phyloP scores from a whole-genome alignment of 2,329 filamentous ascomycete species.

The Metarhizium robertsii region DNA sequence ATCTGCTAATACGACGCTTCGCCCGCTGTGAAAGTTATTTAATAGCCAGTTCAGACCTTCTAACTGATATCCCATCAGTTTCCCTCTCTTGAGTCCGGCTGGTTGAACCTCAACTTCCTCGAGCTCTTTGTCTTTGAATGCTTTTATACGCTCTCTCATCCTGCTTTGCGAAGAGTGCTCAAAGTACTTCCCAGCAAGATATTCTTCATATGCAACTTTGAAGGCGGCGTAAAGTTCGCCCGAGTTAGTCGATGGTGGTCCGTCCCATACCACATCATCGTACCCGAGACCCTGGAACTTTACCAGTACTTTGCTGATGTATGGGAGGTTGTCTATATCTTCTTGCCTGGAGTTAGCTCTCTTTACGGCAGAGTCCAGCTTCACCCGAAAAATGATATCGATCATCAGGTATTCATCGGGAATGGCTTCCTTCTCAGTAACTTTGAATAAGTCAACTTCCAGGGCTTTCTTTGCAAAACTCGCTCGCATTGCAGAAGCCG shows the following conservation, averaged over 20 bases:
- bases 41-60: slow-evolving; percentile 94
- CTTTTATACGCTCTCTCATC: slow-evolving; percentile 58
- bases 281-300: slow-evolving; percentile 92
- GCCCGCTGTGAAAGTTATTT: slow-evolving; percentile 72
- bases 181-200: slow-evolving; percentile 70
- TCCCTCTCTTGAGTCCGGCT: slow-evolving; percentile 60
- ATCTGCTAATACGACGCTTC: slow-evolving; percentile 87
- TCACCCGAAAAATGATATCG: slow-evolving; percentile 82
- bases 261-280: slow-evolving; percentile 85
- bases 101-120: slow-evolving; percentile 65
- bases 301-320: slow-evolving; percentile 66
- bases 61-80: slow-evolving; percentile 87
- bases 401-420: slow-evolving; percentile 77
- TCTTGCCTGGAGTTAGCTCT: slow-evolving; percentile 51
- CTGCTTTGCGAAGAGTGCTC: slow-evolving; percentile 40
- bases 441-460: slow-evolving; percentile 49
- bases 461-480: slow-evolving; percentile 66
- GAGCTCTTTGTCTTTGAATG: slow-evolving; percentile 60
- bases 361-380: slow-evolving; percentile 38
- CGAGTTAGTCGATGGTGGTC: slow-evolving; percentile 59
- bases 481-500: slow-evolving; percentile 52
- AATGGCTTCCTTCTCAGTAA: slow-evolving; percentile 68
- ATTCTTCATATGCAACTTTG: slow-evolving; percentile 75
- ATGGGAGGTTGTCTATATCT: slow-evolving; percentile 61
- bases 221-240: slow-evolving; percentile 69